Percentiles rank a stretch among this genome's conserved stretches.
Conservation (phyloP, 2,329 filamentous ascomycete species). For the Alternaria consortialis region DNA sequence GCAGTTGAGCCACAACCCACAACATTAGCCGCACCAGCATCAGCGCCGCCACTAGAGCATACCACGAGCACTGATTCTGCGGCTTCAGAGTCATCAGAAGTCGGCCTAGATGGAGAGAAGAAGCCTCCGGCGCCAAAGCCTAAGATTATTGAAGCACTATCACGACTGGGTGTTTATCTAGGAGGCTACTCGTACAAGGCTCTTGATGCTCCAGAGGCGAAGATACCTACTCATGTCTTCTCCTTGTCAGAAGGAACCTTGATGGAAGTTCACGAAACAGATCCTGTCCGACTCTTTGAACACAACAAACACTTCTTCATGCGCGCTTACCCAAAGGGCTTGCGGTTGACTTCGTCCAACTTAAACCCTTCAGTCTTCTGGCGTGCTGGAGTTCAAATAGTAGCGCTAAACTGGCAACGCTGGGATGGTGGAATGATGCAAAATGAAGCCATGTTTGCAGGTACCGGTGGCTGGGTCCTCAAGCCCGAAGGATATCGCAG, state of each 20-base stretch:
- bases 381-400: conserved; percentile 88
- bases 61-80: conserved; percentile 33
- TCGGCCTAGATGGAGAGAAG: conserved; percentile 52
- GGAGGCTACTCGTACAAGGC: conserved; percentile 81
- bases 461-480: conserved; percentile 81
- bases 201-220: conserved; percentile 68
- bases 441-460: conserved; percentile 90
- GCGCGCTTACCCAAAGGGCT: conserved; percentile 86
- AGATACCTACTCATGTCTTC: conserved; percentile 69
- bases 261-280: conserved; percentile 70
- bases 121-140: conserved; percentile 61
- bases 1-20: conserved; percentile 38
- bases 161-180: conserved; percentile 83
- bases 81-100: conserved; percentile 41
- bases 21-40: conserved; percentile 41
- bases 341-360: conserved; percentile 85
- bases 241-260: conserved; percentile 69
- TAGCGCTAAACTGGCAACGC: conserved; percentile 93
- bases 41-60: conserved; percentile 34
- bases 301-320: conserved; percentile 86
- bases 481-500: conserved; percentile 79
- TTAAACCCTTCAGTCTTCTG: conserved; percentile 85
- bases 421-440: conserved; percentile 95
- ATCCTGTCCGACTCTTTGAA: conserved; percentile 70
- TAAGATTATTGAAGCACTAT: conserved; percentile 75